Evolutionary conservation across 129 eudicot genomes (phyloP), one percentile per base, ranked within the genome.

Genomic region (Ambrosia artemisiifolia): DNA sequence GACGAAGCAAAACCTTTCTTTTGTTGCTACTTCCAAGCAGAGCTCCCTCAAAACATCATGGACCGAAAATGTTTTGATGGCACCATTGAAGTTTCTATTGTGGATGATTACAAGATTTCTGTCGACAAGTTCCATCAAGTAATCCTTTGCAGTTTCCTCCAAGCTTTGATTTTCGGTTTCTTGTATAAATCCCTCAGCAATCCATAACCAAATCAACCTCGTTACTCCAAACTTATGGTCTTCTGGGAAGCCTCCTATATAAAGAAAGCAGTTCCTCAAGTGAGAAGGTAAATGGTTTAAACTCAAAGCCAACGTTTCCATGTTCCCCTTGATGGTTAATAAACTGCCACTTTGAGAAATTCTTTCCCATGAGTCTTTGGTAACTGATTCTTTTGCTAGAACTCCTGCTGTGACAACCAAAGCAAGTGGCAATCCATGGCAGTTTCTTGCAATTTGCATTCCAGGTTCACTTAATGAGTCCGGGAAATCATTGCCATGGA

Each of bases 151-250:
- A 24, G 71, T 11, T 8, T 40, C 28, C 28, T 24, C 28, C 28
- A 24, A 24, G 28, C 28, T 24, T 24, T 24, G 28, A 24, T 24
- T 24, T 56, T 14, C 20, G 10, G 13, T 20, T 28, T 42, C 10
- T 54, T 57, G 48, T 8, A 76, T 67, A 67, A 76, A 67, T 18
- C 79, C 79, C 71, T 77, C 85, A 1, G 85, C 82, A 14, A 77
- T 42, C 85, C 85, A 81, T 28, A 81, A 38, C 63, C 64, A 2
- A 1, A 65, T 59, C 72, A 82, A 36, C 17, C 16, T 28, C 5
- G 11, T 11, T 7, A 40, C 60, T 1, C 3, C n/a, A 32, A 77
- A 18, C n/a, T 2, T n/a, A 1, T 3, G 24, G 28, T 42, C 72
- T 53, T 42, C 48, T 18, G 49, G 74, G 61, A 67, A 76, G 35